phyloP scores from a whole-genome alignment of 2,329 filamentous ascomycete species.

The Colletotrichum sp. region DNA sequence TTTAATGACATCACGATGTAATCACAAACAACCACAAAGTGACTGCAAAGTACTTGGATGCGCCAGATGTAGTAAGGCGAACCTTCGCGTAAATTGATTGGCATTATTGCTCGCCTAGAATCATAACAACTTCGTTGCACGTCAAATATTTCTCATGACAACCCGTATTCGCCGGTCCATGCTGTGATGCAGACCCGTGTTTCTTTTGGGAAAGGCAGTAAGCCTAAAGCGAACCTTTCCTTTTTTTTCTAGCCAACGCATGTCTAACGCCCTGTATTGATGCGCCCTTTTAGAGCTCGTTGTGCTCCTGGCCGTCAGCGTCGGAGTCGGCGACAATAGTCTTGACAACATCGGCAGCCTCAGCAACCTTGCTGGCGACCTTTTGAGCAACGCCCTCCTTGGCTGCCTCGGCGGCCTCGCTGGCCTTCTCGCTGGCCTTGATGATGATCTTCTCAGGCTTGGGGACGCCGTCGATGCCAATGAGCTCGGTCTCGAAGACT shows the following conservation, averaged over 20 bases:
- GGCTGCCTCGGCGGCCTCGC: conserved; percentile 34
- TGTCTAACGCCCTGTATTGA: background rate
- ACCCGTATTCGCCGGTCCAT: background rate
- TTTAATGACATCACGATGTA: background rate
- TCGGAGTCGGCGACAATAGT: conserved; percentile 60
- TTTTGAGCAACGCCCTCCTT: conserved; percentile 48
- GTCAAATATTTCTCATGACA: conserved; percentile 5
- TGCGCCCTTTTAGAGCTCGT: conserved; percentile 55
- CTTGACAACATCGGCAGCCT: conserved; percentile 58
- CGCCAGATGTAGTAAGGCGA: fast-evolving
- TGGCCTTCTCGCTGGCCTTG: conserved; percentile 45
- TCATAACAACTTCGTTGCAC: conserved; percentile 3
- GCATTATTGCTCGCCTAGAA: conserved; percentile 11
- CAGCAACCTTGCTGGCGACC: conserved; percentile 49
- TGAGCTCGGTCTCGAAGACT: conserved; percentile 92
- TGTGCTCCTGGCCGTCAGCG: conserved; percentile 58
- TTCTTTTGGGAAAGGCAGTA: background rate
- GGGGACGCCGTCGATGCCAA: conserved; percentile 79
- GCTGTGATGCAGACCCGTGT: background rate
- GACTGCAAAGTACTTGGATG: background rate
- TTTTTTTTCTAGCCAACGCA: background rate
- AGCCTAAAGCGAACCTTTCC: background rate
- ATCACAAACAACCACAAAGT: background rate
- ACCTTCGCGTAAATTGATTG: background rate
- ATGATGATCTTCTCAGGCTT: conserved; percentile 52